Conservation (phyloP, 2,329 filamentous ascomycete species). For the Colletotrichum simmondsii region DNA sequence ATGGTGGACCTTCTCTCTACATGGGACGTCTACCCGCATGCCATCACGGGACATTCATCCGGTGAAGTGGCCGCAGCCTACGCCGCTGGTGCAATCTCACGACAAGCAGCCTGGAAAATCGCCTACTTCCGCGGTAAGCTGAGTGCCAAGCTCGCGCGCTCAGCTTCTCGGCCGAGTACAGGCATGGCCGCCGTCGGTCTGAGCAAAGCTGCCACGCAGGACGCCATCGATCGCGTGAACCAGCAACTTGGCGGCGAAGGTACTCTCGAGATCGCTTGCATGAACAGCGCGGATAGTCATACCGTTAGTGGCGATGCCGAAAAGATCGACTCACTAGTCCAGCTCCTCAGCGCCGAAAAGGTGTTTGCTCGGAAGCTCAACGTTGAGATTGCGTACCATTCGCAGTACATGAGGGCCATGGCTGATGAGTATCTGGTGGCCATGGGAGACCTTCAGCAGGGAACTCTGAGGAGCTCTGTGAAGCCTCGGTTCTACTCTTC, state of each 20-base stretch:
- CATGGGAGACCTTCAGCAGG: slow-evolving; percentile 12
- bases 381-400: slow-evolving; percentile 65
- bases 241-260: slow-evolving; percentile 23
- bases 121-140: slow-evolving; percentile 60
- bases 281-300: slow-evolving; percentile 63
- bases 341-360: slow-evolving; percentile 42
- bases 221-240: slow-evolving; percentile 40
- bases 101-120: slow-evolving; percentile 56
- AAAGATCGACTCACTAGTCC: slow-evolving; percentile 42
- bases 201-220: slow-evolving; percentile 39
- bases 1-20: slow-evolving; percentile 55
- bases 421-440: slow-evolving; percentile 46
- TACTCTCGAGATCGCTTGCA: slow-evolving; percentile 53
- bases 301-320: slow-evolving; percentile 54
- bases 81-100: slow-evolving; percentile 47
- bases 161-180: slow-evolving; percentile 43
- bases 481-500: slow-evolving; percentile 32
- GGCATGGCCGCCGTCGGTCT: slow-evolving; percentile 55
- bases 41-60: slow-evolving; percentile 57
- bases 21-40: slow-evolving; percentile 51
- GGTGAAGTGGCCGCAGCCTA: slow-evolving; percentile 62
- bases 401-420: slow-evolving; percentile 59
- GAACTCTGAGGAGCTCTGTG: background rate
- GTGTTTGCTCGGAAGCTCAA: slow-evolving; percentile 60
- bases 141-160: slow-evolving; percentile 40